Base-by-base conservation (phyloP, 352 stramenopile genomes). In the Salisapilia sapeloensis region DNA sequence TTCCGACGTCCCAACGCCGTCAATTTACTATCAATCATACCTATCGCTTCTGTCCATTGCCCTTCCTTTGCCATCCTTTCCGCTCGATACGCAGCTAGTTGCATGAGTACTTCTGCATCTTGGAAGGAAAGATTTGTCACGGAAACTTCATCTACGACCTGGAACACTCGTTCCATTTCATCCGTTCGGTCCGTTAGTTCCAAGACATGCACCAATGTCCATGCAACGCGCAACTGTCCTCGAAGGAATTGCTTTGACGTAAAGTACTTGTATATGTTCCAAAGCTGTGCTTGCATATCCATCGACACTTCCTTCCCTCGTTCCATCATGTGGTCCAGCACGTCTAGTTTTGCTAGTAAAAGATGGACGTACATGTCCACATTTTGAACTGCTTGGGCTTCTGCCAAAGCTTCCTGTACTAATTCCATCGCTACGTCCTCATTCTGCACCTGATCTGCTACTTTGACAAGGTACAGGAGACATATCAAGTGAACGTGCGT, bases 381-480 rank as follows among this genome's bases (percentile, higher is more conserved):
- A 18, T 57, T 56, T 6, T 35, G 27, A n/a, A 28, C 25, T 10
- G 29, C 15, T 24, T 58, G 36, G 21, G 53, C 41, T 13, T 65
- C 48, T 1, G 42, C 41, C n/a, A 27, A 59, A n/a, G 45, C 40
- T 6, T 11, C 11, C 35, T 56, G 39, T 13, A 62, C 29, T 4
- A 44, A 38, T 24, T 44, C 34, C 24, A 59, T 46, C 9, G 53
- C 48, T 15, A 13, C 45, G 9, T 38, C 32, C 24, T 44, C 31
- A 10, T 38, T 31, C 31, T 46, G 51, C 35, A n/a, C n/a, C n/a
- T 71, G 51, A 3, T 33, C 34, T 29, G 57, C 70, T 4, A 53
- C 44, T 19, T 77, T 77, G 28, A 53, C 65, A 15, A 80, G 36
- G 50, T 60, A 72, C 11, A 58, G 58, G 15, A 69, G 40, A 11